These are phyloP conservation scores for Thelephora terrestris DNA, from an alignment of 1,284 basidiomycete species.

Conservation along the genomic window DNA sequence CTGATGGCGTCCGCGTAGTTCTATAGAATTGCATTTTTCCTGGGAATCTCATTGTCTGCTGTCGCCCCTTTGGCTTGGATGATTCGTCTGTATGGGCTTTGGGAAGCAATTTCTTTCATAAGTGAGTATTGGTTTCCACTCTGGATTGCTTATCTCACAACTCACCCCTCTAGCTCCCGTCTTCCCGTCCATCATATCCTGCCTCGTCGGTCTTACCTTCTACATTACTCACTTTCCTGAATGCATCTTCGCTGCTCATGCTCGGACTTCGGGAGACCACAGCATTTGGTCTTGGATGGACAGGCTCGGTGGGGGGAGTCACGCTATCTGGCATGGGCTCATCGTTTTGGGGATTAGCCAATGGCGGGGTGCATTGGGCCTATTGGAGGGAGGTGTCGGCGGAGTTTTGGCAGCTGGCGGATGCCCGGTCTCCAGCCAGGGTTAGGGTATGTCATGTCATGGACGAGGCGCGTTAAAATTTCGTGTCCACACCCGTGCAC, in stretches of 20 bases:
- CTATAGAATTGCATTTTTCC: slow-evolving; percentile 75
- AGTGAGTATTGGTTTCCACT: slow-evolving; percentile 31
- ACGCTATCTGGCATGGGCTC: slow-evolving; percentile 83
- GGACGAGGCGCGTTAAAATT: no score
- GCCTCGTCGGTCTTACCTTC: slow-evolving; percentile 54
- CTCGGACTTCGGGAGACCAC: no score
- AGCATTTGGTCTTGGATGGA: slow-evolving; percentile 35
- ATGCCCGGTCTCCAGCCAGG: not conserved
- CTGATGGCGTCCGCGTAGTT: slow-evolving; percentile 29
- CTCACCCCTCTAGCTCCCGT: no score
- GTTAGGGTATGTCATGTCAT: no score
- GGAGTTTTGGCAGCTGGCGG: not conserved
- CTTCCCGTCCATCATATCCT: no score
- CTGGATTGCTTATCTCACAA: no score
- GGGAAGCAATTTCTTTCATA: slow-evolving; percentile 48
- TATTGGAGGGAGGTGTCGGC: slow-evolving; percentile 40
- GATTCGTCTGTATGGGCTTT: slow-evolving; percentile 45
- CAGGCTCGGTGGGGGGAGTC: slow-evolving; percentile 63
- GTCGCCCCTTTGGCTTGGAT: slow-evolving; percentile 67
- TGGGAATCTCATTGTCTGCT: slow-evolving; percentile 63
- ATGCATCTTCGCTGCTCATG: no score
- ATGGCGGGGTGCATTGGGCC: slow-evolving; percentile 46
- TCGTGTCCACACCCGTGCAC: no score
- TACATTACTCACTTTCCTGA: slow-evolving; percentile 29
- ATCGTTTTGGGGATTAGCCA: slow-evolving; percentile 72